Percentiles rank a stretch among this genome's conserved stretches.
Conservation (phyloP, 164 flowering plant species). For the Stephania cephalantha region DNA sequence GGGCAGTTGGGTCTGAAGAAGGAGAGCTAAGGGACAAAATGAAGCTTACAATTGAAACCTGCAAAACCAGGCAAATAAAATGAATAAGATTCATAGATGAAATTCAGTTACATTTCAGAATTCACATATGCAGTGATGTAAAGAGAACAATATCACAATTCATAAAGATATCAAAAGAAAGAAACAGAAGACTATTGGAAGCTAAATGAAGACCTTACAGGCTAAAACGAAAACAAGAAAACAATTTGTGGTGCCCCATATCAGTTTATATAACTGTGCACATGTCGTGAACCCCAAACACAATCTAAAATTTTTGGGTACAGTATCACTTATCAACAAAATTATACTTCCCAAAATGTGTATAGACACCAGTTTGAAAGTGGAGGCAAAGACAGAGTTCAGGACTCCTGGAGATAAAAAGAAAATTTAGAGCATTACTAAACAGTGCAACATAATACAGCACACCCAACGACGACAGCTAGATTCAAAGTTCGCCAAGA, state of each 20-base stretch:
- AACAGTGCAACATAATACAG: not conserved
- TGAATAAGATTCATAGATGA: not conserved
- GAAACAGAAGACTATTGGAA: no score
- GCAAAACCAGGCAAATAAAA: slow-evolving; percentile 14
- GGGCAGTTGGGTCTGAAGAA: slow-evolving; percentile 49
- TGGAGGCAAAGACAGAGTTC: not conserved
- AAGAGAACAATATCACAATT: not conserved
- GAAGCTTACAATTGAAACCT: slow-evolving; percentile 84
- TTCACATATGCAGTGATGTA: not conserved
- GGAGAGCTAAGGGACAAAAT: slow-evolving; percentile 63
- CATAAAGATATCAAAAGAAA: not conserved
- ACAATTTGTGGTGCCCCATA: no score
- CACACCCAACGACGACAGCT: not conserved
- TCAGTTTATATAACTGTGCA: no score
- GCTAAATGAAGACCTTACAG: no score
- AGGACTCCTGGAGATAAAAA: not conserved
- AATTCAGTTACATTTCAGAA: not conserved
- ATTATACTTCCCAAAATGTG: not conserved
- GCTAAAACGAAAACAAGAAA: no score
- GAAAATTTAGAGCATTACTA: not conserved
- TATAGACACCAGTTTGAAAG: not conserved
- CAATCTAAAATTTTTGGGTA: not conserved
- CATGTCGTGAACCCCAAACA: not conserved
- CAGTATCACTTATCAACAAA: not conserved
- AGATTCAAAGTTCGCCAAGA: not conserved